A percentile compares a stretch with the other conserved stretches of the same genome.
These are phyloP conservation scores for Suhomyces panamericanus DNA, from an alignment of 1,139 yeast genomes.

Conservation along the genomic window DNA sequence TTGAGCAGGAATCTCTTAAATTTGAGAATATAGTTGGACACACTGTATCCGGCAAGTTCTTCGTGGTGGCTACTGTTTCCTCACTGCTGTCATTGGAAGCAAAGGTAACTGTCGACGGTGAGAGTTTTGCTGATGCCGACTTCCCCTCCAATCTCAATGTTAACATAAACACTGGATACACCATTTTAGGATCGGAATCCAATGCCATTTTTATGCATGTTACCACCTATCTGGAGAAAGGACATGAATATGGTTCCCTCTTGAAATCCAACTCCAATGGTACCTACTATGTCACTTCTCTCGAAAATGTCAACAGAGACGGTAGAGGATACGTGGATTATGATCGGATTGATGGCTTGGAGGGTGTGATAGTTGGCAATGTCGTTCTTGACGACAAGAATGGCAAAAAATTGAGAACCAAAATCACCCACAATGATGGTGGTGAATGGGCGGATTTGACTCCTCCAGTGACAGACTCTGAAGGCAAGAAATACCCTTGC, in stretches of 20 bases:
- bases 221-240: slow-evolving; percentile 55
- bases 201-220: slow-evolving; percentile 82
- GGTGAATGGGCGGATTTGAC: slow-evolving; percentile 74
- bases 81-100: slow-evolving; percentile 53
- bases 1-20: slow-evolving; percentile 36
- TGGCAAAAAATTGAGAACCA: slow-evolving; percentile 62
- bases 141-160: slow-evolving; percentile 72
- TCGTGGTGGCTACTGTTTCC: slow-evolving; percentile 65
- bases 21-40: slow-evolving; percentile 63
- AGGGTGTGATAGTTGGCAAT: slow-evolving; percentile 80
- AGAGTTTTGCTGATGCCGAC: slow-evolving; percentile 70
- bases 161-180: slow-evolving; percentile 73
- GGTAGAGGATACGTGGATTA: slow-evolving; percentile 78
- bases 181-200: slow-evolving; percentile 74
- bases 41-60: slow-evolving; percentile 63
- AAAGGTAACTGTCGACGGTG: slow-evolving; percentile 81
- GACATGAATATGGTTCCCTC: slow-evolving; percentile 73
- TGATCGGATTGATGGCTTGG: slow-evolving; percentile 82
- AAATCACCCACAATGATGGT: slow-evolving; percentile 89
- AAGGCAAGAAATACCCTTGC: slow-evolving; percentile 61
- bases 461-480: slow-evolving; percentile 68
- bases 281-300: slow-evolving; percentile 76
- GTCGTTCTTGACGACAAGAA: slow-evolving; percentile 50
- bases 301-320: slow-evolving; percentile 77
- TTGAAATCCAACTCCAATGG: slow-evolving; percentile 95